These are phyloP conservation scores for Alternaria metachromatica DNA, from an alignment of 2,329 filamentous ascomycete genomes.

Conservation along the genomic window DNA sequence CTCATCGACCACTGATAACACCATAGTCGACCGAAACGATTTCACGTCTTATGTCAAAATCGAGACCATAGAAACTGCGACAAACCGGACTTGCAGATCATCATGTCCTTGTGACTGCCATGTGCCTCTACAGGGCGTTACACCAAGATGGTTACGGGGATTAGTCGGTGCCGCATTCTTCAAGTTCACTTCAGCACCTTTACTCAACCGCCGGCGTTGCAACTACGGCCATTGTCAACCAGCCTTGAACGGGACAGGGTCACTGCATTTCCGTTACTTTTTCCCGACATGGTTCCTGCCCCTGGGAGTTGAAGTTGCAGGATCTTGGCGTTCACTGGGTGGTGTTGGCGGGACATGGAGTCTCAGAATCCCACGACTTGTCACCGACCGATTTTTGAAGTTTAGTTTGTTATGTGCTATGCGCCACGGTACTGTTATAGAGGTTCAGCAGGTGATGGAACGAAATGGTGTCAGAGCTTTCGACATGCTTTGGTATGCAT, in stretches of 20 bases:
- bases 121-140: not conserved
- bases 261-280: not conserved
- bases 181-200: not conserved
- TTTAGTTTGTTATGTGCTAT: too few species aligned
- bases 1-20: not conserved
- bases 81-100: not conserved
- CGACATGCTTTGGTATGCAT: too few species aligned
- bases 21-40: not conserved
- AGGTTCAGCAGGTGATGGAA: too few species aligned
- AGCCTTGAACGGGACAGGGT: accelerated
- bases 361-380: not conserved
- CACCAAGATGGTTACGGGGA: not conserved
- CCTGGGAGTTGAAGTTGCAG: not conserved
- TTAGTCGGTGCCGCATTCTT: not conserved
- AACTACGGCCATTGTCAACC: not conserved
- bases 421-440: too few species aligned
- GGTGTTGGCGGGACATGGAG: not conserved
- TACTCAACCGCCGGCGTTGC: not conserved
- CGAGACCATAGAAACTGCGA: not conserved
- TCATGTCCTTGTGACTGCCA: not conserved
- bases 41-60: not conserved
- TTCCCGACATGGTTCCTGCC: not conserved
- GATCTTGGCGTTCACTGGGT: not conserved
- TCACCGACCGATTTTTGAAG: too few species aligned
- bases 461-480: too few species aligned